Base-by-base conservation (phyloP, 208 protist genomes). In the Dictyostelium gargantuum region DNA sequence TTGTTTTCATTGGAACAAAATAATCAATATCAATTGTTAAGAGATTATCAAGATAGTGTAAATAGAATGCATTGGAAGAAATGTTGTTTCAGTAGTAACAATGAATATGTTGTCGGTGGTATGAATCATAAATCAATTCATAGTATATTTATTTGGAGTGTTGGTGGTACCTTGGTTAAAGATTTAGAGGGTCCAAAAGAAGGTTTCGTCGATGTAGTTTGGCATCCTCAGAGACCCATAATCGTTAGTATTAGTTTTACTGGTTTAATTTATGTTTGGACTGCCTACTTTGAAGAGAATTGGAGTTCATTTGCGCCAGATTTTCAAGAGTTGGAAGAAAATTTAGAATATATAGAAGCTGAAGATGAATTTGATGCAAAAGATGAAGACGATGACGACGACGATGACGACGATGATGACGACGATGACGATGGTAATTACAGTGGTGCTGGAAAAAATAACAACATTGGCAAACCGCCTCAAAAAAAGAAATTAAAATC, bases 291-390 rank as follows among this genome's bases (percentile, higher is more conserved):
- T 56, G 85, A 81, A 23, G 94, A 97, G 70, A 97, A 95, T 81
- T 97, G 95, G 95, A 94, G 86, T 52, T 96, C 95, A 17, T 97
- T 96, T 80, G 96, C 95, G 4, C 96, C 96, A 3, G 95, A 96
- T 48, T 97, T 97, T 75, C 93, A 84, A 54, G 96, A 97, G 44
- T 76, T 97, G 11, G 94, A 96, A 19, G 94, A 97, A 58, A 97
- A 97, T 70, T 91, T 80, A 29, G 95, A 96, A 38, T 96, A 97
- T 75, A 15, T 91, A 3, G 95, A 97, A 72, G 56, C 58, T 46
- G 95, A 96, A 72, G 93, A 96, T 56, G 95, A 96, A 66, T 96
- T 95, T 81, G 94, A 95, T 84, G 9, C 26, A 1, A 44, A 92
- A 32, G 32, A 54, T 52, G 46, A 61, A n/a, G 75, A 92, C 35